Evolutionary conservation across 345 rosid genomes (phyloP).

Genomic region (Eutrema yunnanense): DNA sequence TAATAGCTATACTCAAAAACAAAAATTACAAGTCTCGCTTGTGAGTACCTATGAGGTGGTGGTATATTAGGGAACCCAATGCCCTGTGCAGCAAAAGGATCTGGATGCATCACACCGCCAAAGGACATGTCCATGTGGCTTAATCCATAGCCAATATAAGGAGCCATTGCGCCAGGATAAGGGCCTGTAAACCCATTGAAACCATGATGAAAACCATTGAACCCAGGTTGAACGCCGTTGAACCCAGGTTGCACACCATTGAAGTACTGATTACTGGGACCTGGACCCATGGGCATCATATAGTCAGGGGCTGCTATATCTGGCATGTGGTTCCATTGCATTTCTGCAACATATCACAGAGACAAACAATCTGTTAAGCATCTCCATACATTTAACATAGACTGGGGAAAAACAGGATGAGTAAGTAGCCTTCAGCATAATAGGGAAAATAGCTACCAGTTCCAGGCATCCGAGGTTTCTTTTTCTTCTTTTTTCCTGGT

Average conservation of each 20-base stretch:
- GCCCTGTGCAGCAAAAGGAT: conserved; percentile 23
- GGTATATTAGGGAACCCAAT: conserved; percentile 30
- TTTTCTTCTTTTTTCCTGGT: conserved; percentile 79
- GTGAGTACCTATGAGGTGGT: conserved; percentile 29
- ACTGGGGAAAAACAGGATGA: background rate
- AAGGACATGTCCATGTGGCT: conserved; percentile 23
- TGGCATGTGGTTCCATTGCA: conserved; percentile 69
- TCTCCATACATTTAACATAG: background rate
- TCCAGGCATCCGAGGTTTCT: conserved; percentile 52
- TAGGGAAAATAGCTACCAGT: conserved; percentile 9
- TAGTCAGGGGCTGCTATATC: conserved; percentile 58
- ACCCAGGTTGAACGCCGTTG: conserved; percentile 27
- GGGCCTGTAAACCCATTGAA: conserved; percentile 29
- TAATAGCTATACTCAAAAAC: background rate
- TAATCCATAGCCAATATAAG: conserved; percentile 17
- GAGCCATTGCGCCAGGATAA: conserved; percentile 25
- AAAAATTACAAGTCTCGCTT: background rate
- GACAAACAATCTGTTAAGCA: conserved; percentile 9
- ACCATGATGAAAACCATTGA: conserved; percentile 30
- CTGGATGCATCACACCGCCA: conserved; percentile 21
- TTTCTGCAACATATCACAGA: conserved; percentile 38
- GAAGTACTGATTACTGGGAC: conserved; percentile 69
- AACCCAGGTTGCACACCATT: conserved; percentile 25
- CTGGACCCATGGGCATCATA: conserved; percentile 82
- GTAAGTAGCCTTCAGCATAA: background rate